Evolutionary conservation across 129 eudicot species (phyloP), one percentile per base, ranked within the genome.

Genomic region (Centaurea solstitialis): DNA sequence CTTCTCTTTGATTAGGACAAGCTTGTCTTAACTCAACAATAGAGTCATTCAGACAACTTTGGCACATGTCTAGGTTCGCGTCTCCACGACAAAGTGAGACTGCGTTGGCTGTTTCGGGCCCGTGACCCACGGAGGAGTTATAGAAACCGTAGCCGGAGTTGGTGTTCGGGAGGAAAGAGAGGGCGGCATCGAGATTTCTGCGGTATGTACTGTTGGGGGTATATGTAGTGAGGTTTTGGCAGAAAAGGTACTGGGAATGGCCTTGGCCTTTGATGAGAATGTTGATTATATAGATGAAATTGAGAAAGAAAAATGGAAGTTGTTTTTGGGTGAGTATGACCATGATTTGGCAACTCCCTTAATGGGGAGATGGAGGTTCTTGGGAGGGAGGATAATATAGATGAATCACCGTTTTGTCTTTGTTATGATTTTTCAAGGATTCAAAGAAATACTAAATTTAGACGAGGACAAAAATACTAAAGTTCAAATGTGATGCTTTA

Each of bases 71-170:
- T 0, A 20, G 77, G 20, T 78, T 15, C 11, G 68, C 69, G 15
- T 88, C 92, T 1, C 86, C 92, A 15, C 86, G 57, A 66, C 90
- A 88, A 30, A 86, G 86, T 12, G 23, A 83, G 17, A 86, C 1
- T n/a, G 62, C 89, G 24, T 77, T 24, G 67, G 33, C 88, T 21
- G 9, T 64, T 18, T 77, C 57, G 11, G 70, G 9, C 33, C 17
- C 68, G 38, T 61, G 62, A 59, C 82, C 85, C 6, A 11, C 18
- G n/a, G 89, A 50, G 59, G 9, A 17, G 68, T 74, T 79, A 71
- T 17, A 41, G 79, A 86, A 82, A 15, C 83, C 80, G 1, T 37
- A 6, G 59, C 17, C 15, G 12, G 9, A 50, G 17, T 23, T 21
- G 26, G 59, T 43, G 71, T 72, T 72, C 30, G 85, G 38, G 39